These are phyloP conservation scores for Saccharomyces pastorianus DNA, from an alignment of 1,139 yeast species.

Conservation along the genomic window DNA sequence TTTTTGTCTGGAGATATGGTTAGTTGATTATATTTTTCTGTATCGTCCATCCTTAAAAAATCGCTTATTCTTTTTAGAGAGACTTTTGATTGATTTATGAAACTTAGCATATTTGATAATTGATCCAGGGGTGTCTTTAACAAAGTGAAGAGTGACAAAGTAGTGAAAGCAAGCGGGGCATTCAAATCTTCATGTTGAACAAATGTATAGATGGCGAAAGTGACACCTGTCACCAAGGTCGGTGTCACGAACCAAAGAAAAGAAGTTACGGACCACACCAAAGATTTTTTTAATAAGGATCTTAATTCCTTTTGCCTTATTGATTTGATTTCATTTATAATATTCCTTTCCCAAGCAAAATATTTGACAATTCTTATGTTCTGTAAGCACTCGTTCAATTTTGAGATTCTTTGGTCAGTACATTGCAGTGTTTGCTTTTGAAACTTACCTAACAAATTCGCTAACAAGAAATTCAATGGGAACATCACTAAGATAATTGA, in stretches of 20 bases:
- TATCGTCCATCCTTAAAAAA: conserved; percentile 42
- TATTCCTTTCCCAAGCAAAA: conserved; percentile 6
- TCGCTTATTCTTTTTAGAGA: conserved; percentile 40
- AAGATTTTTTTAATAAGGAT: conserved; percentile 1
- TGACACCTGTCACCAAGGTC: conserved; percentile 4
- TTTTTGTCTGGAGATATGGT: conserved; percentile 17
- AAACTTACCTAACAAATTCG: conserved; percentile 1
- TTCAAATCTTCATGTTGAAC: conserved; percentile 8
- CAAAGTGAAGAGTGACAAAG: conserved; percentile 5
- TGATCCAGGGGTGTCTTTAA: conserved; percentile 4
- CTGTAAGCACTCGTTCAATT: conserved; percentile 5
- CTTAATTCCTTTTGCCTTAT: conserved; percentile 2
- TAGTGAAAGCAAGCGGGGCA: conserved; percentile 7
- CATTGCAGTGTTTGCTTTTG: conserved; percentile 1
- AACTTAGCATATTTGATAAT: conserved; percentile 35
- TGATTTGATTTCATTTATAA: conserved; percentile 1
- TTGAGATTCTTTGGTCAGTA: conserved; percentile 4
- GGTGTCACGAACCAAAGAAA: conserved; percentile 6
- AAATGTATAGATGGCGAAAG: conserved; percentile 4
- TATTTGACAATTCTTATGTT: conserved; percentile 5
- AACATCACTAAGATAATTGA: conserved; percentile 1
- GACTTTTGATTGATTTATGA: conserved; percentile 4
- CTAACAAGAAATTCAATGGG: conserved; percentile 4
- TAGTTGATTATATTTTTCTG: conserved; percentile 18
- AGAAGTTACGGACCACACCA: conserved; percentile 1